Evolutionary conservation across 1,284 basidiomycete genomes (phyloP).

Genomic region (Tausonia pullulans): DNA sequence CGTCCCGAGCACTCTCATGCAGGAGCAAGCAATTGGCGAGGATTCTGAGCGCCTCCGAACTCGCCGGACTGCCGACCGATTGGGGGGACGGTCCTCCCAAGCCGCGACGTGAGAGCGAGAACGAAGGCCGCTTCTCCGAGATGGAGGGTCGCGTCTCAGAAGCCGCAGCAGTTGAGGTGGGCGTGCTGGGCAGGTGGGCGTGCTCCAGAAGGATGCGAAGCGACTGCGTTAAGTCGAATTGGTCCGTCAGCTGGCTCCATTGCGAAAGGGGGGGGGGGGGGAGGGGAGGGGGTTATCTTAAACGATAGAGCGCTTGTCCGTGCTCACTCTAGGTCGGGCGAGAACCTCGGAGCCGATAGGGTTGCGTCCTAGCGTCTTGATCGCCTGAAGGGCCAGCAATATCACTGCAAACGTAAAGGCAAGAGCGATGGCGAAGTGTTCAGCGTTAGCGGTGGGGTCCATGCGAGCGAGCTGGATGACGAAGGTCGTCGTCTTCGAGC

Average conservation of each 20-base stretch:
- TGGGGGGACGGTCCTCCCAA: background rate
- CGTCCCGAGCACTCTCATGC: constrained; percentile 4
- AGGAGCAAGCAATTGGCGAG: constrained; percentile 11
- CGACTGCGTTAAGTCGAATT: background rate
- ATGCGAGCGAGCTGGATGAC: background rate
- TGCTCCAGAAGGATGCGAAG: background rate
- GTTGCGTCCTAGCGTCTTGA: constrained; percentile 65
- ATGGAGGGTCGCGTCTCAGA: background rate
- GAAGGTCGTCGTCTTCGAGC: background rate
- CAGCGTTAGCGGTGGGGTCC: no score
- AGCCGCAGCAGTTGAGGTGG: background rate
- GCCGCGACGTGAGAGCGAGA: background rate
- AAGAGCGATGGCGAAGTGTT: no score
- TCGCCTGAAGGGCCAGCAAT: constrained; percentile 46
- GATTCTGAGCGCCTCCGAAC: constrained; percentile 8
- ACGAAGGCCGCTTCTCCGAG: background rate
- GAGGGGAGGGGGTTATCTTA: background rate
- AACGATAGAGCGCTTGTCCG: background rate
- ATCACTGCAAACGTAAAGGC: background rate
- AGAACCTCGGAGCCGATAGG: constrained; percentile 56
- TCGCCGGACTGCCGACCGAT: background rate
- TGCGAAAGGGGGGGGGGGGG: background rate
- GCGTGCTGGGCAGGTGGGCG: background rate
- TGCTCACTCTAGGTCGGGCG: constrained; percentile 24
- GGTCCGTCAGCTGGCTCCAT: no score